Conservation (phyloP, 1,139 yeast genomes). For the Taiozyma sp. region DNA sequence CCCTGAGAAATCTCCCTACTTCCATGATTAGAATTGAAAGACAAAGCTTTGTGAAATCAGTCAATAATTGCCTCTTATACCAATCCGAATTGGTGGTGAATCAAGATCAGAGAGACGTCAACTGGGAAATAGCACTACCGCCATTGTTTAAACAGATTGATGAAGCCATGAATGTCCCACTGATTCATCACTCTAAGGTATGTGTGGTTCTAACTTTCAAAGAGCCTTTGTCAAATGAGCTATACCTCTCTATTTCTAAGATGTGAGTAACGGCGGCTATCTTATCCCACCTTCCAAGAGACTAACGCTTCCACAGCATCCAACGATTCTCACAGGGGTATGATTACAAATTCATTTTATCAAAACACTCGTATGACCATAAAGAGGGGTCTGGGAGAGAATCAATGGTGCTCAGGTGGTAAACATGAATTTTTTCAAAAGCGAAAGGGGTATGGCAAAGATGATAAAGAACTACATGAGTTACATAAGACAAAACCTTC, state of each 20-base stretch:
- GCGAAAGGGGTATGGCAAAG: constrained; percentile 4
- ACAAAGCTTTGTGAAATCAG: neutral
- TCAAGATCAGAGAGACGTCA: neutral
- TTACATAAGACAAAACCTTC: neutral
- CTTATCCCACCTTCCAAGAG: neutral
- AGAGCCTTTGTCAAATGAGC: neutral
- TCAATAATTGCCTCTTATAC: neutral
- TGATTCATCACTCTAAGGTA: neutral
- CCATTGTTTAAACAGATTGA: neutral
- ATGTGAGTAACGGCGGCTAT: neutral
- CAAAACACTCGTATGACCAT: neutral
- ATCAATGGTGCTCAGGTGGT: neutral
- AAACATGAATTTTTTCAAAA: constrained; percentile 3
- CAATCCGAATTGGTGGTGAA: neutral
- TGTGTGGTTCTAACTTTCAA: neutral
- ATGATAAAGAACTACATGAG: constrained; percentile 1
- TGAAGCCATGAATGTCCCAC: neutral
- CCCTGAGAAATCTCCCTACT: neutral
- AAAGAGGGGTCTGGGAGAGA: neutral
- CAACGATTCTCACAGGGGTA: neutral
- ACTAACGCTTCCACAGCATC: neutral
- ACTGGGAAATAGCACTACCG: neutral
- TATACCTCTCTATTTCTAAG: neutral
- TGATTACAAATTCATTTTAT: neutral
- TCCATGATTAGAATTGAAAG: neutral